Evolutionary conservation across 768 basidiomycete genomes (phyloP).

Genomic region (Suillus sp.): DNA sequence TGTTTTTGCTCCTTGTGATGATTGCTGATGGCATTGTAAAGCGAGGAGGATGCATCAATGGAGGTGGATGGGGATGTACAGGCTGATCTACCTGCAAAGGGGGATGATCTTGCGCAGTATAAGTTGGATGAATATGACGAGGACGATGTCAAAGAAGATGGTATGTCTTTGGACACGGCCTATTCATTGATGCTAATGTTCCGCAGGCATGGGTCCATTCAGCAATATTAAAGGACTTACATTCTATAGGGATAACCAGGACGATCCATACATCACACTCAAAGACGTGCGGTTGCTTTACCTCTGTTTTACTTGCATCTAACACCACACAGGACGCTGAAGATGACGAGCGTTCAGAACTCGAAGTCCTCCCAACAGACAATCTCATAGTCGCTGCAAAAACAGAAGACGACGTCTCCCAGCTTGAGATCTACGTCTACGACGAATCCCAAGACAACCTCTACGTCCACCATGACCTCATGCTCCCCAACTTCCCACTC

Average conservation of each 20-base stretch:
- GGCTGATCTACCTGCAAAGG: slow-evolving; percentile 36
- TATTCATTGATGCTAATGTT: neutral
- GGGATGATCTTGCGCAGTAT: slow-evolving; percentile 81
- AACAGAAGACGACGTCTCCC: slow-evolving; percentile 96
- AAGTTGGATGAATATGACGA: slow-evolving; percentile 87
- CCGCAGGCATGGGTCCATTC: slow-evolving; percentile 73
- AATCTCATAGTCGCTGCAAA: slow-evolving; percentile 91
- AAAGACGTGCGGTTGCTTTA: slow-evolving; percentile 67
- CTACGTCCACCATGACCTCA: slow-evolving; percentile 96
- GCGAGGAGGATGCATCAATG: slow-evolving; percentile 62
- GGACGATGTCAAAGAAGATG: slow-evolving; percentile 57
- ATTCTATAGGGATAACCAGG: slow-evolving; percentile 87
- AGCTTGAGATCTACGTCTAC: slow-evolving; percentile 94
- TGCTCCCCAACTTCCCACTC: slow-evolving; percentile 96
- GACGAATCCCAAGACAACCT: slow-evolving; percentile 90
- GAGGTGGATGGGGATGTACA: slow-evolving; percentile 49
- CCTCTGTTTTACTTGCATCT: slow-evolving; percentile 1
- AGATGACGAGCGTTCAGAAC: slow-evolving; percentile 85
- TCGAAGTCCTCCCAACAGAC: slow-evolving; percentile 87
- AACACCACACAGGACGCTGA: slow-evolving; percentile 56
- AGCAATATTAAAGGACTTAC: slow-evolving; percentile 94
- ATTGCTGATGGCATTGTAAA: slow-evolving; percentile 24
- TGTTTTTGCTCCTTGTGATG: slow-evolving; percentile 17
- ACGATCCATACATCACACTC: slow-evolving; percentile 96
- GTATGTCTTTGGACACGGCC: slow-evolving; percentile 20